Percentiles rank a stretch among this genome's conserved stretches.
Evolutionary conservation across 2,329 filamentous ascomycete genomes (phyloP).

Genomic region (Pleochaeta shiraiana): DNA sequence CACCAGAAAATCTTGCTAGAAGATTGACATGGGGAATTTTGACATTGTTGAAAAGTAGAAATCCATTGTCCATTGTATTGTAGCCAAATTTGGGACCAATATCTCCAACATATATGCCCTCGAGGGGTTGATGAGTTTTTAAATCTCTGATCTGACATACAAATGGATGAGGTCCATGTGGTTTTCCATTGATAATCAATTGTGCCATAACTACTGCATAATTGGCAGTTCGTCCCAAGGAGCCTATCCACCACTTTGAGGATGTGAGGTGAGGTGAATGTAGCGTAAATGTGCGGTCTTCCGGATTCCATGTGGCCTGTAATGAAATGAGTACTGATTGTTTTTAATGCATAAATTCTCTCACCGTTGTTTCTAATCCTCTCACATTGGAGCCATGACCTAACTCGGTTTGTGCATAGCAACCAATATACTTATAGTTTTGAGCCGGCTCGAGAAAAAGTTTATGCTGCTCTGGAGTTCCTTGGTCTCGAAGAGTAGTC

Average conservation of each 20-base stretch:
- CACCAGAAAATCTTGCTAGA: slow-evolving; percentile 46
- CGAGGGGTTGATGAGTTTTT: slow-evolving; percentile 45
- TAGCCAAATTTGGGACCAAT: slow-evolving; percentile 66
- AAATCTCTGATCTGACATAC: slow-evolving; percentile 52
- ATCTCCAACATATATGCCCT: slow-evolving; percentile 53
- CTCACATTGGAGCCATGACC: slow-evolving; percentile 61
- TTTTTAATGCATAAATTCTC: not conserved
- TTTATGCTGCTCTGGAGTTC: slow-evolving; percentile 50
- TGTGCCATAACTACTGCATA: slow-evolving; percentile 64
- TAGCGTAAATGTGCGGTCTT: slow-evolving; percentile 53
- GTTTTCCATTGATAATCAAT: slow-evolving; percentile 43
- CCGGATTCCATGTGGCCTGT: slow-evolving; percentile 38
- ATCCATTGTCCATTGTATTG: slow-evolving; percentile 64
- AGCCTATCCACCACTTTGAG: slow-evolving; percentile 74
- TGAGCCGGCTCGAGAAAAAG: slow-evolving; percentile 46
- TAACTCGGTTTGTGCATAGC: slow-evolving; percentile 63
- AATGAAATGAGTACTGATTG: not conserved
- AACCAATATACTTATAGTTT: slow-evolving; percentile 52
- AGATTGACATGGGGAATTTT: slow-evolving; percentile 56
- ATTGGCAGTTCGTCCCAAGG: slow-evolving; percentile 53
- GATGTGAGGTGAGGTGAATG: slow-evolving; percentile 54
- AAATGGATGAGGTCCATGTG: slow-evolving; percentile 56
- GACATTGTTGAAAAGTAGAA: slow-evolving; percentile 53
- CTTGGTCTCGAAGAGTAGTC: slow-evolving; percentile 49
- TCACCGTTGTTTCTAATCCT: slow-evolving; percentile 23